Evolutionary conservation across 257 asterid species (phyloP).

Genomic region (Thymus quinquecostatus): DNA sequence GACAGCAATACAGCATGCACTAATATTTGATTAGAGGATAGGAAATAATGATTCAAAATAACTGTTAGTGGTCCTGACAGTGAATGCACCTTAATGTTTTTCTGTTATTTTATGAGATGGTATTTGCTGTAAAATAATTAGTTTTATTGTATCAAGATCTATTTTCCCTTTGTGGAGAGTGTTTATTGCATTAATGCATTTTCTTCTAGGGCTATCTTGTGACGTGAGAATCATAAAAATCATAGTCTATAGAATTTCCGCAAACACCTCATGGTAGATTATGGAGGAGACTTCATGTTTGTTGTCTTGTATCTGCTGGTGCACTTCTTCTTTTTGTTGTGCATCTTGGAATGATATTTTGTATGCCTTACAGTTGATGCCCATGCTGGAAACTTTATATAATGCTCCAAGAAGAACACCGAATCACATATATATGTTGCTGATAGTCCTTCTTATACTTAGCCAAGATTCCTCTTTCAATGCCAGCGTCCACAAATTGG

Average conservation of each 20-base stretch:
- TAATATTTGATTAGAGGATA: not conserved
- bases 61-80: not conserved
- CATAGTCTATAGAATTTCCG: constrained; percentile 11
- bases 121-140: constrained; percentile 3
- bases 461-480: constrained; percentile 96
- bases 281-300: not conserved
- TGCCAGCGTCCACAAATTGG: constrained; percentile 85
- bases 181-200: not conserved
- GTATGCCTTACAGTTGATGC: constrained; percentile 72
- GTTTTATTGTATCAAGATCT: constrained; percentile 2
- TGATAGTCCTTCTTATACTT: constrained; percentile 81
- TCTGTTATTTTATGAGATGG: not conserved
- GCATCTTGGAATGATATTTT: constrained; percentile 30
- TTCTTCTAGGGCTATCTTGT: not conserved
- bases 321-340: constrained; percentile 6
- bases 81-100: constrained; percentile 5
- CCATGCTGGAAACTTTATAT: constrained; percentile 86
- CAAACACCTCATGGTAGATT: constrained; percentile 4
- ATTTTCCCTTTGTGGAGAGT: not conserved
- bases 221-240: not conserved
- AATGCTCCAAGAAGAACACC: constrained; percentile 79
- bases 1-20: constrained; percentile 17
- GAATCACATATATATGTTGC: constrained; percentile 89
- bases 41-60: constrained; percentile 4
- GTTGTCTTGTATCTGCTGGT: constrained; percentile 9